Evolutionary conservation across 371 early-diverging fungal species (phyloP).

Genomic region (Mucor velutinosus): DNA sequence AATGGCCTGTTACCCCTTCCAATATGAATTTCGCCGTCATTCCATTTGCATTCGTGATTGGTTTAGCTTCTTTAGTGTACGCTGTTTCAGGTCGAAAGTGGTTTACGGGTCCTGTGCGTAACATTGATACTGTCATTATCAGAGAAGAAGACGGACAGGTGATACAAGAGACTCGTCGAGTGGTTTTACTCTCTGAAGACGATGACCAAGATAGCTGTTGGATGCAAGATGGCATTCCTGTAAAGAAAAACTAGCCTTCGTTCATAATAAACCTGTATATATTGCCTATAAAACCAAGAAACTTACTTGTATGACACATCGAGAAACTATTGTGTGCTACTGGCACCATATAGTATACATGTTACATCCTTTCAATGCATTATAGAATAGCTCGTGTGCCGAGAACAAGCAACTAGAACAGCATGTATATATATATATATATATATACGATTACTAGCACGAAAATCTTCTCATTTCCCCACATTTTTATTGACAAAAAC

Average conservation of each 20-base stretch:
- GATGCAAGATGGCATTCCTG: not conserved
- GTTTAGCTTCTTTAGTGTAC: constrained; percentile 51
- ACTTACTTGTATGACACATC: not conserved
- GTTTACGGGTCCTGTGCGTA: constrained; percentile 60
- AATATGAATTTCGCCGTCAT: constrained; percentile 65
- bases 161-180: constrained; percentile 13
- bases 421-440: not conserved
- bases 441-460: not conserved
- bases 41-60: constrained; percentile 39
- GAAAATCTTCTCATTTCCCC: not conserved
- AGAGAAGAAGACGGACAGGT: constrained; percentile 10
- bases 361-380: too few relatives aligned
- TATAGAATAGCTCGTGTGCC: not conserved
- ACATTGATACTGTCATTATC: constrained; percentile 15
- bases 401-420: not conserved
- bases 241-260: not conserved
- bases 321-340: not conserved
- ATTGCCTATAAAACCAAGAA: not conserved
- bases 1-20: constrained; percentile 55
- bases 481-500: constrained; percentile 6
- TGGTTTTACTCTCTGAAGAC: constrained; percentile 4
- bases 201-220: not conserved
- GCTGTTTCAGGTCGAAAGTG: constrained; percentile 54
- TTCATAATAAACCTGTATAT: not conserved
- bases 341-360: not conserved